Evolutionary conservation across 2,329 filamentous ascomycete genomes (phyloP).

Genomic region (Neonectria sp.): DNA sequence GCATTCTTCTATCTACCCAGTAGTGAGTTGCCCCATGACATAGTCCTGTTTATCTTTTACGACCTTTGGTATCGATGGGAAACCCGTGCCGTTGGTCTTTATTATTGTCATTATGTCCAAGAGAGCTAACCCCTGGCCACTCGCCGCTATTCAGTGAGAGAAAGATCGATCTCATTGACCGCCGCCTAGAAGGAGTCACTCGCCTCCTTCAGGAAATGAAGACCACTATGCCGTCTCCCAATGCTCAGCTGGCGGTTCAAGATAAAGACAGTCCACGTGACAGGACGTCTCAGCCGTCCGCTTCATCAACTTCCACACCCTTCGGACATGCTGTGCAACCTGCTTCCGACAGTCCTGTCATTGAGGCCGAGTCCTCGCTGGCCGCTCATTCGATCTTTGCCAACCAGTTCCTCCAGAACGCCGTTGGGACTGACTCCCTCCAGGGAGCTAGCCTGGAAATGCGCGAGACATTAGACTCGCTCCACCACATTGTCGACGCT

Average conservation of each 20-base stretch:
- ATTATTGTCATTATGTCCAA: not conserved
- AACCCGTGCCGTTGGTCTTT: not conserved
- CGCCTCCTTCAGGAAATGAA: slow-evolving; percentile 53
- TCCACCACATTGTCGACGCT: slow-evolving; percentile 48
- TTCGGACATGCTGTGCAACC: slow-evolving; percentile 37
- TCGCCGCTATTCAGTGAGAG: slow-evolving; percentile 48
- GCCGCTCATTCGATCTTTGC: slow-evolving; percentile 64
- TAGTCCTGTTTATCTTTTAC: not conserved
- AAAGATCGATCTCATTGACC: slow-evolving; percentile 58
- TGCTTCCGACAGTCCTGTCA: slow-evolving; percentile 48
- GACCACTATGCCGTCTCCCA: slow-evolving; percentile 39
- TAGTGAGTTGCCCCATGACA: slow-evolving; percentile 49
- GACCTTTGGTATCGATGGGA: not conserved
- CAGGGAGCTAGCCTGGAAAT: slow-evolving; percentile 50
- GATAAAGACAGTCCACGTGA: slow-evolving; percentile 37
- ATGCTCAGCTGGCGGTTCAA: slow-evolving; percentile 10
- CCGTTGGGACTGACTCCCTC: slow-evolving; percentile 49
- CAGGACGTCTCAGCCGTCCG: slow-evolving; percentile 31
- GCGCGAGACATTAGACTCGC: slow-evolving; percentile 53
- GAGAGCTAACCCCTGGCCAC: slow-evolving; percentile 6
- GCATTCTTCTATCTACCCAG: slow-evolving; percentile 55
- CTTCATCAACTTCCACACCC: slow-evolving; percentile 35
- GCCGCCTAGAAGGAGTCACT: slow-evolving; percentile 53
- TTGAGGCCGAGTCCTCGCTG: slow-evolving; percentile 63
- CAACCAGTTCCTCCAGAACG: slow-evolving; percentile 60